Base-by-base conservation (phyloP, 2,329 filamentous ascomycete species). In the Colletotrichum ledebouriae region DNA sequence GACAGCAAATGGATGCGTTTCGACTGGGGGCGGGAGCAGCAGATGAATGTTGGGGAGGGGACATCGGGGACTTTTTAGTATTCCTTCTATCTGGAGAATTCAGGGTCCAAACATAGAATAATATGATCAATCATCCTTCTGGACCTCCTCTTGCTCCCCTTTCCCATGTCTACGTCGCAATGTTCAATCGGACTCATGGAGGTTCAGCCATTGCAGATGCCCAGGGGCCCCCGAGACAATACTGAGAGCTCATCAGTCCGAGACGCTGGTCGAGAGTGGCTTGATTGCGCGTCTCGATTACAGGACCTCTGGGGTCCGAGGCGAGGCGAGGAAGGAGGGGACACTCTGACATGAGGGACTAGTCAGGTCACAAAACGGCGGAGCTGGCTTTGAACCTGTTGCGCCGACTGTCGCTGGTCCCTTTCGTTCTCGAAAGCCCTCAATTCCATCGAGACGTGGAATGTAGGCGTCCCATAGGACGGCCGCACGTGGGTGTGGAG, bases 201-300 rank as follows among this genome's bases (percentile, higher is more conserved):
- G 50, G 11, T 42, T 39, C 42, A 58, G 41, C 33, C 52, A 59
- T 63, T 34, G 33, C 25, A 46, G 25, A 39, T 46, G 55, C 17
- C 34, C 20, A 34, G 15, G 33, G 4, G 12, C 20, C 47, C 52
- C 42, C 37, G 25, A 20, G 42, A 34, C 17, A 25, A 29, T 6
- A n/a, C 37, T 53, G 29, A 11, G 17, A 59, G 65, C 29, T 65
- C 61, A 65, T 68, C 61, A 68, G 65, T 68, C 65, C 65, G 65
- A 68, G 65, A 65, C 65, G 65, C 61, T 58, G 65, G 65, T 55
- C 39, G 9, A 56, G 55, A 64, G 61, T 59, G 49, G 61, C 60
- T 64, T 68, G 34, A 55, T 68, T 59, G 61, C 47, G 41, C 41
- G 56, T 65, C 60, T 68, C 60, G 44, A 65, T 65, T 65, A 55